These are phyloP conservation scores for Massariosphaeria phaeospora DNA, from an alignment of 495 filamentous ascomycete genomes.

Conservation along the genomic window DNA sequence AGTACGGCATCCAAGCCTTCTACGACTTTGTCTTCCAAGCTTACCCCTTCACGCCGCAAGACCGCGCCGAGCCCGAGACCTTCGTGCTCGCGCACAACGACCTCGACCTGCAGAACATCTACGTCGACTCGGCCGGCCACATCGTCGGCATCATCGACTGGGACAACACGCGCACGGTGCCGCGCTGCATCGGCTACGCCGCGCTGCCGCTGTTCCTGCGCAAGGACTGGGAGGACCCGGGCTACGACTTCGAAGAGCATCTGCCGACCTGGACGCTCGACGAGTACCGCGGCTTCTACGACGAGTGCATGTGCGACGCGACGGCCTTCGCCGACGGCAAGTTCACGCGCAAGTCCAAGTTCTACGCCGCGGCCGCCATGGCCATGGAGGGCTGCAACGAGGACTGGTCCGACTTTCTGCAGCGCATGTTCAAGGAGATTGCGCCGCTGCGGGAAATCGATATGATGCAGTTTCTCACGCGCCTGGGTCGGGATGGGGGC, in stretches of 20 bases:
- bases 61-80: neutral
- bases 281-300: constrained; percentile 4
- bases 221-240: constrained; percentile 3
- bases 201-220: constrained; percentile 10
- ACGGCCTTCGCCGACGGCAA: neutral
- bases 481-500: too few relatives aligned
- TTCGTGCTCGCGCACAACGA: constrained; percentile 9
- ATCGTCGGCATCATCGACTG: constrained; percentile 21
- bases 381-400: too few relatives aligned
- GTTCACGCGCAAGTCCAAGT: neutral
- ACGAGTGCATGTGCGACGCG: constrained; percentile 1
- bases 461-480: too few relatives aligned
- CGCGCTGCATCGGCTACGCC: constrained; percentile 8
- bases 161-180: constrained; percentile 8
- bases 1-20: neutral
- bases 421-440: too few relatives aligned
- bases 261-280: neutral
- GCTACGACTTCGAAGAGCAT: neutral
- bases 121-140: neutral
- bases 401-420: too few relatives aligned
- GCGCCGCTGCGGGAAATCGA: too few relatives aligned
- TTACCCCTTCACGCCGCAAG: neutral
- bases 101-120: constrained; percentile 12
- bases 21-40: neutral
- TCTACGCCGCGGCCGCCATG: neutral